phyloP scores from a whole-genome alignment of 805 yeast genomes.

The Maudiozyma saulgeensis region DNA sequence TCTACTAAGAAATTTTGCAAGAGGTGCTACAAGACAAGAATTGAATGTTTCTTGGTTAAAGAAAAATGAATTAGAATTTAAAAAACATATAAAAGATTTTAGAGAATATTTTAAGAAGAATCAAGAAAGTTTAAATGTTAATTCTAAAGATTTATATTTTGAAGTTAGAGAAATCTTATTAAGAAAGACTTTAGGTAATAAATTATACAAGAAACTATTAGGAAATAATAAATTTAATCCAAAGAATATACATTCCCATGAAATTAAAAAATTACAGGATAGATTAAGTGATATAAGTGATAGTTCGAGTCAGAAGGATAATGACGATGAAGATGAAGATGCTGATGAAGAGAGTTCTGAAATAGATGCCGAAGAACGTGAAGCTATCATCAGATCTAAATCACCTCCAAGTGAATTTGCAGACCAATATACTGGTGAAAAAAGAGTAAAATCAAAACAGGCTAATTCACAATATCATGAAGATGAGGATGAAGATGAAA shows the following conservation, averaged over 20 bases:
- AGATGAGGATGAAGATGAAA: slow-evolving; percentile 32
- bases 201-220: slow-evolving; percentile 23
- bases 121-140: slow-evolving; percentile 55
- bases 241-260: neutral
- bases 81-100: slow-evolving; percentile 81
- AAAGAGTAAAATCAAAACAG: neutral
- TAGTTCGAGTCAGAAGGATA: neutral
- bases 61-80: slow-evolving; percentile 90
- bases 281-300: slow-evolving; percentile 1
- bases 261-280: slow-evolving; percentile 40
- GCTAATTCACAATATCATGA: slow-evolving; percentile 2
- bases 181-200: slow-evolving; percentile 27
- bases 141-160: slow-evolving; percentile 73
- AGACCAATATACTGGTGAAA: slow-evolving; percentile 18
- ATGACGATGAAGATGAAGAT: neutral
- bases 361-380: neutral
- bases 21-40: slow-evolving; percentile 96
- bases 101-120: slow-evolving; percentile 76
- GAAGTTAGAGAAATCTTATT: slow-evolving; percentile 67
- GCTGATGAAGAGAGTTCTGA: slow-evolving; percentile 2
- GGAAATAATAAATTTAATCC: slow-evolving; percentile 11
- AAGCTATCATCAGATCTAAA: slow-evolving; percentile 16
- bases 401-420: slow-evolving; percentile 30
- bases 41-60: slow-evolving; percentile 95
- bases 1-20: slow-evolving; percentile 90